Conservation (phyloP, 179 eudicot species). For the Actinidia polygama region DNA sequence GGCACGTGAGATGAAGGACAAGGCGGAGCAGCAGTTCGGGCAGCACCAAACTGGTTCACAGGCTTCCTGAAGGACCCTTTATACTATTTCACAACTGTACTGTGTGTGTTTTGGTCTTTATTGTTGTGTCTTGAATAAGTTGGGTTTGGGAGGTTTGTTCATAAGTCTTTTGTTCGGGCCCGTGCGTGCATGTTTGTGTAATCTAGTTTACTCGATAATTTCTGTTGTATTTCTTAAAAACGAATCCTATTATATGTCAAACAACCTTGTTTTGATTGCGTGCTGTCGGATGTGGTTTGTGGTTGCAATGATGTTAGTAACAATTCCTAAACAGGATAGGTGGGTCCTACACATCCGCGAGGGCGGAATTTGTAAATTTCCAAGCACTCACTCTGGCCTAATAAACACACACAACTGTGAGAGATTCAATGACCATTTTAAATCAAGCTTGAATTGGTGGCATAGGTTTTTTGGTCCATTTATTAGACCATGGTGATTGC, state of each 20-base stretch:
- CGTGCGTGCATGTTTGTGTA: neutral
- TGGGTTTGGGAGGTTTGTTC: neutral
- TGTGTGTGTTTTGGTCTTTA: neutral
- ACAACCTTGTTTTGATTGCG: neutral
- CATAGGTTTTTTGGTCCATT: too few species aligned
- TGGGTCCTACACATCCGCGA: too few species aligned
- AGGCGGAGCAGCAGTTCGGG: slow-evolving; percentile 44
- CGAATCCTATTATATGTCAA: neutral
- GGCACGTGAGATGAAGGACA: slow-evolving; percentile 55
- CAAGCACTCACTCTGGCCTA: too few species aligned
- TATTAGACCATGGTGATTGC: too few species aligned
- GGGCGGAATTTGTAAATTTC: too few species aligned
- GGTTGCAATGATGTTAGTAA: too few species aligned
- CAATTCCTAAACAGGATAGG: too few species aligned
- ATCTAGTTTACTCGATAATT: neutral
- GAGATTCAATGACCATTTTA: too few species aligned
- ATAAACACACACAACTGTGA: too few species aligned
- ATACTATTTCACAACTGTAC: neutral
- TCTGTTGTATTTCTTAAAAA: neutral
- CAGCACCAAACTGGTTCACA: slow-evolving; percentile 25
- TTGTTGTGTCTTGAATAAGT: neutral
- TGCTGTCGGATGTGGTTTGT: too few species aligned
- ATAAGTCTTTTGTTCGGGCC: neutral
- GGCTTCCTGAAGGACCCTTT: neutral
- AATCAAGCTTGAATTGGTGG: too few species aligned